Evolutionary conservation across 208 protist genomes (phyloP), one percentile per base, ranked within the genome.

Genomic region (Herpetomonas muscarum): DNA sequence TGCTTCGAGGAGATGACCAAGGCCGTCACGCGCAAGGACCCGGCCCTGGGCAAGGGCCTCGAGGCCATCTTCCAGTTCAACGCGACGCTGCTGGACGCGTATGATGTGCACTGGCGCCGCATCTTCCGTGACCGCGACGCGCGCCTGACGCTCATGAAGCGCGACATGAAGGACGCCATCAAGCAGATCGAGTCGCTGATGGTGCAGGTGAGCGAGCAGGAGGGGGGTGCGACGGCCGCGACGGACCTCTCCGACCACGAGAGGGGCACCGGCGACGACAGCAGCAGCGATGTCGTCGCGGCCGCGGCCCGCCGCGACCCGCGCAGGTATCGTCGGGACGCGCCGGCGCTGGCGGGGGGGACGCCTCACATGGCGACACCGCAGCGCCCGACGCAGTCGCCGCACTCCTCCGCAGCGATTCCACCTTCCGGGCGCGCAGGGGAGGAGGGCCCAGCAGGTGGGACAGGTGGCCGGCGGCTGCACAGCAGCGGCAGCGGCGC

Each of bases 171-270:
- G 44, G 70, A 67, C 13, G 79, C 84, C 19, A 83, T 87, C 61
- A 39, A 61, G 5, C 74, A 91, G 56, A 83, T 94, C 19, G 80
- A 86, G 53, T 70, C 64, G 22, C 63, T 92, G 2, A 77, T 91
- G 72, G 25, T 75, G n/a, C 61, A 64, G 39, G 51, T 56, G n/a
- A 34, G 48, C 15, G 36, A 47, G n/a, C n/a, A n/a, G n/a, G n/a
- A n/a, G 3, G 31, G 39, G 0, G 42, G 7, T 30, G 45, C 42
- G 19, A 37, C 34, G 29, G 36, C 37, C 34, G 45, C 24, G n/a
- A 29, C 39, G 4, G 19, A 25, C 44, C 29, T 41, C 21, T 19
- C 39, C 5, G 37, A 21, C 2, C 53, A 37, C 19, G 30, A 55
- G 22, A 54, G 82, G 46, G 74, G 79, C 52, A 28, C 77, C 25